Conservation (phyloP, 202 grass and related monocot species). For the Musa balbisiana region DNA sequence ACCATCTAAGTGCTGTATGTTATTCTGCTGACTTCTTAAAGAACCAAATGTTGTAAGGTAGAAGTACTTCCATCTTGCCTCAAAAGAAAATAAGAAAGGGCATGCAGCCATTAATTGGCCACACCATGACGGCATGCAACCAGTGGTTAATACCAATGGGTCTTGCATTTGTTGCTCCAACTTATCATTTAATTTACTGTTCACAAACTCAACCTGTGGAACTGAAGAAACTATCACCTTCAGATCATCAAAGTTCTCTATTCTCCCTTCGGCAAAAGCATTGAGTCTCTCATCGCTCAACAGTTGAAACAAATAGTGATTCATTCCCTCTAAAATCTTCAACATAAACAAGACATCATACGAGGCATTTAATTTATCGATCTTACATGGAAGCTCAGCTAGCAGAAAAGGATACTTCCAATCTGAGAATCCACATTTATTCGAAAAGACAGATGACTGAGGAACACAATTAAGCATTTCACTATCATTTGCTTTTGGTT, state of each 20-base stretch:
- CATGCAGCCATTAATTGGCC: conserved; percentile 69
- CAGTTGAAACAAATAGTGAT: conserved; percentile 41
- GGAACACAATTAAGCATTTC: conserved; percentile 16
- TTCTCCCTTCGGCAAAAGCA: conserved; percentile 54
- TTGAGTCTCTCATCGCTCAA: conserved; percentile 46
- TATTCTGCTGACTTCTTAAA: conserved; percentile 39
- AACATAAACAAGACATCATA: conserved; percentile 62
- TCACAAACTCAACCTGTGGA: conserved; percentile 71
- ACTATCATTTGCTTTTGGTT: conserved; percentile 19
- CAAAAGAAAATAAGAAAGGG: conserved; percentile 97
- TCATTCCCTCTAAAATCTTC: conserved; percentile 77
- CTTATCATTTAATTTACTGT: conserved; percentile 86
- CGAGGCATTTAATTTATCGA: conserved; percentile 45
- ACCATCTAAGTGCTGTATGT: conserved; percentile 30
- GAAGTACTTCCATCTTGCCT: conserved; percentile 92
- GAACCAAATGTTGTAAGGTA: conserved; percentile 63
- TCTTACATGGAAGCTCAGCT: conserved; percentile 48
- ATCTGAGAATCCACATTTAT: conserved; percentile 37
- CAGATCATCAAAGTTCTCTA: conserved; percentile 47
- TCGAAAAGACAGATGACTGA: conserved; percentile 9
- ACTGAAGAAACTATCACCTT: conserved; percentile 51
- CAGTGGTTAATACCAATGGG: conserved; percentile 58
- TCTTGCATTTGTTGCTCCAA: conserved; percentile 95
- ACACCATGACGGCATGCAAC: conserved; percentile 76
- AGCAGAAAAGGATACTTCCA: conserved; percentile 48